Evolutionary conservation across 1,139 yeast species (phyloP), one percentile per base, ranked within the genome.

Genomic region (Saccharomyces uvarum): DNA sequence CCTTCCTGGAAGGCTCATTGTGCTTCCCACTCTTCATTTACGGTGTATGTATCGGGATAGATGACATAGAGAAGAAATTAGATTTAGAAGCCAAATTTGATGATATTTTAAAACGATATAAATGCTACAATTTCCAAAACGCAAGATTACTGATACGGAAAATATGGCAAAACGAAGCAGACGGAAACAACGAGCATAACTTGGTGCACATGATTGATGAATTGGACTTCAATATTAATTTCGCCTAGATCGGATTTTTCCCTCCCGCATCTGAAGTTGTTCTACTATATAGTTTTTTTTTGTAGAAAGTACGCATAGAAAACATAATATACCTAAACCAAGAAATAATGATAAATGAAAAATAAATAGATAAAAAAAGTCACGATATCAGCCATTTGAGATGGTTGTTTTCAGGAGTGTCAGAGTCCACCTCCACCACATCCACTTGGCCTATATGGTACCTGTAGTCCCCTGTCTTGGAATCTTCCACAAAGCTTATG

Each of bases 201-300:
- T 65, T 86, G 93, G 93, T 83, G 81, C 63, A 75, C 21, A 77
- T 86, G 50, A 80, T 87, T 47, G 80, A 82, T 57, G 78, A 77
- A 8, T 71, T 86, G 52, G 89, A 87, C 4, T 86, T 93, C 95
- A 88, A 86, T 65, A 74, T 87, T 52, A 84, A 86, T 68, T 86
- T 87, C 75, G 95, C 93, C 8, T 69, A 51, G 50, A 9, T 8
- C 7, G 3, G 6, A 41, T 42, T 8, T 19, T 9, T 9, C 41
- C 19, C n/a, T 13, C 24, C 24, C 13, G n/a, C 26, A 11, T 4
- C 24, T 16, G 9, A 9, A 38, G 19, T 38, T 16, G 24, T 38
- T 38, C 6, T 16, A 19, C 13, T 11, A 9, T 14, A 33, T 14
- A n/a, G 26, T 24, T 33, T 16, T 38, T 38, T 38, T 38, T 19